Conservation (phyloP, 2,329 filamentous ascomycete genomes). For the Nigrospora sphaerica region DNA sequence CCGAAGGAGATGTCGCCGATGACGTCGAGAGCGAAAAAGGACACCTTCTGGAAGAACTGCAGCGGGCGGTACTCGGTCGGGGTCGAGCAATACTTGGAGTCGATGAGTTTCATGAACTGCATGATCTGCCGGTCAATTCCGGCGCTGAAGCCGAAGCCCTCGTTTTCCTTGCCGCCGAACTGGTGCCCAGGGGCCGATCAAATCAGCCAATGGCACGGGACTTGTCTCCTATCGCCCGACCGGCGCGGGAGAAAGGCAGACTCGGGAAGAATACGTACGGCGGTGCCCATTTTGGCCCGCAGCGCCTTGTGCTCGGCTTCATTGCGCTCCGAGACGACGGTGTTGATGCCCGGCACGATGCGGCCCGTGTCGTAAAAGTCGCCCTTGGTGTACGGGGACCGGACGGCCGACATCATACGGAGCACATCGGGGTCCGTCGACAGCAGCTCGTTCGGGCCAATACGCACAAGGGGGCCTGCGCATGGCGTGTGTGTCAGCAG, state of each 20-base stretch:
- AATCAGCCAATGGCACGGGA: not conserved
- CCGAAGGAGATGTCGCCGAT: slow-evolving; percentile 47
- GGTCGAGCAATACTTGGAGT: slow-evolving; percentile 37
- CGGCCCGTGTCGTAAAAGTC: slow-evolving; percentile 29
- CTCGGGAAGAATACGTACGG: slow-evolving; percentile 21
- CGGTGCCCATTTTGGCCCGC: slow-evolving; percentile 35
- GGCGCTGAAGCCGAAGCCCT: slow-evolving; percentile 30
- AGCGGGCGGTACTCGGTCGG: slow-evolving; percentile 25
- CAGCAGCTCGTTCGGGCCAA: slow-evolving; percentile 18
- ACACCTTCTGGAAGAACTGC: slow-evolving; percentile 41
- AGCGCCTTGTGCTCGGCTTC: slow-evolving; percentile 28
- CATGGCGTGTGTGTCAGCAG: not conserved
- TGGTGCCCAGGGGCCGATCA: slow-evolving; percentile 9
- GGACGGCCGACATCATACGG: slow-evolving; percentile 23
- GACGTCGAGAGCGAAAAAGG: slow-evolving; percentile 47
- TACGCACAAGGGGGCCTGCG: slow-evolving; percentile 14
- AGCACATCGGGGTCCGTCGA: slow-evolving; percentile 13
- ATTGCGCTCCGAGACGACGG: slow-evolving; percentile 26
- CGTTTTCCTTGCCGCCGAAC: slow-evolving; percentile 45
- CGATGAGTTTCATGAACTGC: slow-evolving; percentile 36
- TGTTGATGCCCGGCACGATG: slow-evolving; percentile 27
- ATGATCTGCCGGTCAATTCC: slow-evolving; percentile 31
- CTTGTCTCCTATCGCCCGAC: too few relatives aligned
- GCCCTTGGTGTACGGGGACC: slow-evolving; percentile 28
- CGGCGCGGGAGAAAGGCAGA: too few relatives aligned